Evolutionary conservation across 805 yeast genomes (phyloP).

Genomic region (Ogataea henricii): DNA sequence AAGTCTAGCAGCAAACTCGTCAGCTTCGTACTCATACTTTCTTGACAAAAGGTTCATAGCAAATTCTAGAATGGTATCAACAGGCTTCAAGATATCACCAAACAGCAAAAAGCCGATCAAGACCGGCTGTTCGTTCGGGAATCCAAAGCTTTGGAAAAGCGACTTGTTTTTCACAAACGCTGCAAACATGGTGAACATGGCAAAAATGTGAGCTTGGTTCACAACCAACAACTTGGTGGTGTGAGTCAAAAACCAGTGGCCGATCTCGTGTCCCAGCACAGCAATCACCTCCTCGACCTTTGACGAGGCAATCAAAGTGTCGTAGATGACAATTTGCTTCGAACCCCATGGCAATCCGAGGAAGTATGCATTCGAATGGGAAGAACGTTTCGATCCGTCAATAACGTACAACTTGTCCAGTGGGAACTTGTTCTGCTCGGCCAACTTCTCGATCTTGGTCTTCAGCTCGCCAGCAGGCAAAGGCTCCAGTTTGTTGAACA

Average conservation of each 20-base stretch:
- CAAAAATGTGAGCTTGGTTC: conserved; percentile 63
- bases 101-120: conserved; percentile 82
- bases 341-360: conserved; percentile 93
- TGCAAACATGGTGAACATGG: conserved; percentile 72
- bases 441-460: conserved; percentile 76
- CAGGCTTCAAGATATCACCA: conserved; percentile 74
- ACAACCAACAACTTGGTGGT: conserved; percentile 72
- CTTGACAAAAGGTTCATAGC: conserved; percentile 72
- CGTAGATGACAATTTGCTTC: conserved; percentile 91
- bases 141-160: conserved; percentile 78
- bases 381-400: conserved; percentile 96
- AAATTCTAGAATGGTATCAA: conserved; percentile 69
- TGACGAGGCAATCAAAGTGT: conserved; percentile 83
- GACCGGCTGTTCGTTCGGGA: conserved; percentile 64
- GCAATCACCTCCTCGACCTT: conserved; percentile 83
- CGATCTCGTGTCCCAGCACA: conserved; percentile 97
- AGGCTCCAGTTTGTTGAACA: conserved; percentile 89
- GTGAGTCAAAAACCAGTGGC: conserved; percentile 95
- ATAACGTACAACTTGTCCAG: conserved; percentile 80
- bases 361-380: conserved; percentile 96
- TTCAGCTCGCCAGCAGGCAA: conserved; percentile 89
- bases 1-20: conserved; percentile 72
- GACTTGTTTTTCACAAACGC: conserved; percentile 79
- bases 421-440: conserved; percentile 78
- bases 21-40: conserved; percentile 92